Evolutionary conservation across 2,329 filamentous ascomycete genomes (phyloP).

Genomic region (Neofusicoccum cordaticola): DNA sequence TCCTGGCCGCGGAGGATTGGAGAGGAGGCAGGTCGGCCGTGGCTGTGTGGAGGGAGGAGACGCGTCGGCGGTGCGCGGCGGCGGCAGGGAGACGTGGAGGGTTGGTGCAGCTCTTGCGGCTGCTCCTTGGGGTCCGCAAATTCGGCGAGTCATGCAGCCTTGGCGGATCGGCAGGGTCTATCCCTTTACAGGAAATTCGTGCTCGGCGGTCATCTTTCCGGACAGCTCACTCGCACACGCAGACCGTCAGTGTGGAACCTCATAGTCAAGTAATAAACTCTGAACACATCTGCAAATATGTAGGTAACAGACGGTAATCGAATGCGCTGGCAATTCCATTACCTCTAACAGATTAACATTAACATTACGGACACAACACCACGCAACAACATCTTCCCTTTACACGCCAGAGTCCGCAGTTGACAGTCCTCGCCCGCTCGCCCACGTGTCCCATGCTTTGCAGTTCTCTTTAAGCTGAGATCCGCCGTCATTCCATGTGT

Average conservation of each 20-base stretch:
- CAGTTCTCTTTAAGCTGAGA: background rate
- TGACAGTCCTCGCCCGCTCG: background rate
- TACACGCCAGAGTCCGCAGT: background rate
- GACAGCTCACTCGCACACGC: background rate
- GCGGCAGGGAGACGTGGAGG: constrained; percentile 19
- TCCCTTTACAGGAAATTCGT: background rate
- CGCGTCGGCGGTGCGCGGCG: constrained; percentile 23
- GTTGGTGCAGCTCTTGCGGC: background rate
- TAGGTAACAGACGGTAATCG: no score
- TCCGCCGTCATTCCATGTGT: background rate
- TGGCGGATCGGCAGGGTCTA: background rate
- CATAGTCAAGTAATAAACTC: no score
- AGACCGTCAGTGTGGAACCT: no score
- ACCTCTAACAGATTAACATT: background rate
- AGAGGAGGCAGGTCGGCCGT: background rate
- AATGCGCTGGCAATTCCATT: background rate
- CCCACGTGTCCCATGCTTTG: background rate
- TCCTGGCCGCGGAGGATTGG: no score
- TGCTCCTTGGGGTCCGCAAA: background rate
- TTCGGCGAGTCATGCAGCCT: background rate
- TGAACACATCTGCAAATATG: no score
- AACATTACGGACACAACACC: background rate
- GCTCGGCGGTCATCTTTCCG: background rate
- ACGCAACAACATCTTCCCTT: background rate
- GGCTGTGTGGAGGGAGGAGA: constrained; percentile 25